Evolutionary conservation across 2,329 filamentous ascomycete species (phyloP), one percentile per base, ranked within the genome.

Genomic region (Penicillium hesseltinei): DNA sequence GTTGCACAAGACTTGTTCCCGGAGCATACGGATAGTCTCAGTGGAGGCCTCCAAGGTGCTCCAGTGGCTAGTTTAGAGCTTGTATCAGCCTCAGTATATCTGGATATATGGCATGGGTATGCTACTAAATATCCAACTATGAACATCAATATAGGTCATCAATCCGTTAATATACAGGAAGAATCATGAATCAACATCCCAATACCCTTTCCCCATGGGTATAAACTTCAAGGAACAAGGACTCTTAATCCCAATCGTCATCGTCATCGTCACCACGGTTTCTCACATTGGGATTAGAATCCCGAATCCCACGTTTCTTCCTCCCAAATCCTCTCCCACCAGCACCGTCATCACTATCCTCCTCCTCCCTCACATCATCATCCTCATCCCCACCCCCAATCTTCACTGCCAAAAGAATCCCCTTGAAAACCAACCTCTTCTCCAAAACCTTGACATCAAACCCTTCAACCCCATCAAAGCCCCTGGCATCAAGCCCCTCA

Each of bases 201-300:
- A 54, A 47, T 13, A 42, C 31, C 19, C n/a, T 31, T 21, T 51
- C 17, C 8, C 15, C 27, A 21, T 2, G 23, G 21, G 10, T 50
- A 42, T 48, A 17, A 42, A 13, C 47, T 31, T 44, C 25, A 19
- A 36, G 15, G 17, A 47, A 39, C 7, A 19, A 17, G 31, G 13
- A 36, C 5, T 17, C 6, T 77, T 70, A 80, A 69, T 80, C 78
- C 78, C 78, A 81, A 60, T 79, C 77, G 27, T 75, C 75, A 51
- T 75, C 74, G n/a, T 71, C 68, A 40, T 75, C 72, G 43, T 73
- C 69, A 50, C 67, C 63, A 13, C 60, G 63, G 39, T 63, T 65
- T 33, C 64, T 56, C 52, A 56, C 51, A 53, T 62, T 63, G 47
- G 63, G 56, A 54, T 71, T 74, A 5, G 70, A 71, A 60, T 68